Percentiles rank a stretch among this genome's conserved stretches.
phyloP scores from a whole-genome alignment of 805 yeast genomes.

The Candida glaebosa region DNA sequence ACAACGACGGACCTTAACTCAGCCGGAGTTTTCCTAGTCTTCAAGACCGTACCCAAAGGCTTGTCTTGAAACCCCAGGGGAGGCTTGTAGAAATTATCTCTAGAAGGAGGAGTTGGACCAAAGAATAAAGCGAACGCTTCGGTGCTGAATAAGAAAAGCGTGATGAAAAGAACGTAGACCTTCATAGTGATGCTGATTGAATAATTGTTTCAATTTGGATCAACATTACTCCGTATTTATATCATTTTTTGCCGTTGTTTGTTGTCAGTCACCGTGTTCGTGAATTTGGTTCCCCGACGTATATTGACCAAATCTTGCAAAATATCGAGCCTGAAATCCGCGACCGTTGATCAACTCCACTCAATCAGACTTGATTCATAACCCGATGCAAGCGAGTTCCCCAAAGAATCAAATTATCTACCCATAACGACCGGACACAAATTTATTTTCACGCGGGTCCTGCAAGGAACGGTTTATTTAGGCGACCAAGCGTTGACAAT shows the following conservation, averaged over 20 bases:
- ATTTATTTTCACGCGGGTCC: too few species aligned
- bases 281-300: too few species aligned
- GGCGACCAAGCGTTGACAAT: not conserved
- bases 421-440: too few species aligned
- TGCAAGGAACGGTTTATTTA: not conserved
- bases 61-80: conserved; percentile 19
- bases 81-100: conserved; percentile 24
- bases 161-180: not conserved
- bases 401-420: not conserved
- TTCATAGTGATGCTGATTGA: too few species aligned
- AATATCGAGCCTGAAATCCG: too few species aligned
- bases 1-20: conserved; percentile 13
- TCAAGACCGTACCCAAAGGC: conserved; percentile 22
- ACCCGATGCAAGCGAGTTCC: not conserved
- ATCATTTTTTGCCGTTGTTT: too few species aligned
- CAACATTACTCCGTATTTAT: too few species aligned
- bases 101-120: conserved; percentile 9
- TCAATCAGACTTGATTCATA: not conserved
- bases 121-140: conserved; percentile 1
- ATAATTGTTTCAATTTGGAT: too few species aligned
- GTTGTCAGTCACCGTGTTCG: too few species aligned
- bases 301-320: too few species aligned
- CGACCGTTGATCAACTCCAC: too few species aligned
- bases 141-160: not conserved
- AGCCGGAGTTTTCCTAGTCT: conserved; percentile 18